phyloP scores from a whole-genome alignment of 768 basidiomycete species.

The Boletus eberwhitei region DNA sequence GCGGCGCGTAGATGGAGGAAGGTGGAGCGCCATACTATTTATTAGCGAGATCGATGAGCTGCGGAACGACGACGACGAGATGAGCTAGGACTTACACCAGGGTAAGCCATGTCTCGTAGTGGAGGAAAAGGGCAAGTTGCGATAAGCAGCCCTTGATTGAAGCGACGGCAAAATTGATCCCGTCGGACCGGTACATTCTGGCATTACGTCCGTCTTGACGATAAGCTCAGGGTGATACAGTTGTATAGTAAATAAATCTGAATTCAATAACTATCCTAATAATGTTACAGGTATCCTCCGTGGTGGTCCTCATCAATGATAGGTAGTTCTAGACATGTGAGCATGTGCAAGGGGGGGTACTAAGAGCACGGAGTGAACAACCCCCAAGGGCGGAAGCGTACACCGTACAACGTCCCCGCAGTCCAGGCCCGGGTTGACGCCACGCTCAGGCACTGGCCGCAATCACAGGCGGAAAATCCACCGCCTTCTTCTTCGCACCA shows the following conservation, averaged over 20 bases:
- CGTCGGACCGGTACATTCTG: background rate
- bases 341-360: background rate
- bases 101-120: constrained; percentile 18
- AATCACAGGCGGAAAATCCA: constrained; percentile 35
- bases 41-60: background rate
- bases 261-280: constrained; percentile 25
- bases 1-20: constrained; percentile 3
- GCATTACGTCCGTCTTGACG: background rate
- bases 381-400: too few relatives aligned
- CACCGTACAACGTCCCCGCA: too few relatives aligned
- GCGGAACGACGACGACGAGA: background rate
- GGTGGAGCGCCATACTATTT: constrained; percentile 11
- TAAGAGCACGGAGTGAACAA: background rate
- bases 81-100: constrained; percentile 10
- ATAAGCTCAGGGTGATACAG: background rate
- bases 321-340: constrained; percentile 17
- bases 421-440: background rate
- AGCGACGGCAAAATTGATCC: background rate
- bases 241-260: background rate
- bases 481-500: constrained; percentile 24
- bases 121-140: background rate
- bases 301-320: background rate
- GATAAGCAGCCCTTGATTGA: constrained; percentile 6
- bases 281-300: constrained; percentile 36
- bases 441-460: constrained; percentile 31